Base-by-base conservation (phyloP, 768 basidiomycete species). In the Leccinellum albellum region DNA sequence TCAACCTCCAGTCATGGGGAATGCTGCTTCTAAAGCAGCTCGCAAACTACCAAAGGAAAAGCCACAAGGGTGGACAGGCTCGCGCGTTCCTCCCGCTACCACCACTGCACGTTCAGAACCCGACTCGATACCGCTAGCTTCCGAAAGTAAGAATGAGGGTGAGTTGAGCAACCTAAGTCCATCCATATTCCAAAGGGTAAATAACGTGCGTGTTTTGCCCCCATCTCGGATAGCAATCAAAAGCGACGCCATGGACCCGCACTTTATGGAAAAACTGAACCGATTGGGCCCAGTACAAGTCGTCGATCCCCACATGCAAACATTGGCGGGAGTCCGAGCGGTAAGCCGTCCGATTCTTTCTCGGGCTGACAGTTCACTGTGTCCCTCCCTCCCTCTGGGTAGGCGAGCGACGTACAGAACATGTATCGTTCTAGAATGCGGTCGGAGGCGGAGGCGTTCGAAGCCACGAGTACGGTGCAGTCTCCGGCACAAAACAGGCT, bases 231-330 rank as follows among this genome's bases (percentile, higher is more conserved):
- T 61, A 89, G 88, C 75, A 8, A 84, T 89, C 63, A 76, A 82
- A 54, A 72, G 66, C 53, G 89, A 93, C 62, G 78, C 82, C n/a
- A 76, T 75, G 54, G 89, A 94, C 64, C 87, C 88, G 2, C 81
- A 90, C 26, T 81, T 92, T 51, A 68, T 88, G 62, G 76, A 81
- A 33, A 90, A 88, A 61, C 71, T 94, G 50, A 80, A 61, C 61
- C 75, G 70, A 35, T 74, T 93, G 2, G 89, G 89, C 1, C 83
- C 81, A 13, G 90, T 91, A 23, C 76, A 74, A 31, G 88, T 92
- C 15, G 82, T 92, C 13, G 82, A 89, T 63, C 85, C 87, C 62
- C 81, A 79, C 66, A 81, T 80, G 79, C 74, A 77, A 56, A 69
- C 76, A 5, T 40, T n/a, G 40, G 17, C n/a, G 12, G 1, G 40